Percentiles rank a stretch among this genome's conserved stretches.
Evolutionary conservation across 495 filamentous ascomycete genomes (phyloP).

Genomic region (Aspergillus conjunctus): DNA sequence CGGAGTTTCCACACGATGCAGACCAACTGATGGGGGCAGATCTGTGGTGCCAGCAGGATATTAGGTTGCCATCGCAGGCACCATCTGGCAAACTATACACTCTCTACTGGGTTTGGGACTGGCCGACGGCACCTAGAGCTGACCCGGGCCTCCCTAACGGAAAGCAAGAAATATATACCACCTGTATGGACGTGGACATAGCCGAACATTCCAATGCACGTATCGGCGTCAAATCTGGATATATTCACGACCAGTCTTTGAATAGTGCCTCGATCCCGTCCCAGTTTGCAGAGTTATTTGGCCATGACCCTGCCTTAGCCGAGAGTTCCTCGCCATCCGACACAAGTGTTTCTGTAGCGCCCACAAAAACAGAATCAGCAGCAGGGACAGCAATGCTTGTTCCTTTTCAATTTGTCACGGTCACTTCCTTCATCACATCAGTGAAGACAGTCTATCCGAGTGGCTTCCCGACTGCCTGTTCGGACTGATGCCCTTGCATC

Average conservation of each 20-base stretch:
- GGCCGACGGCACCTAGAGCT: constrained; percentile 59
- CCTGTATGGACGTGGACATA: constrained; percentile 77
- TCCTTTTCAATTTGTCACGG: constrained; percentile 5
- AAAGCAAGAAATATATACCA: constrained; percentile 75
- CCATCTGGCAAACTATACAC: constrained; percentile 61
- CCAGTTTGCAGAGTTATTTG: constrained; percentile 36
- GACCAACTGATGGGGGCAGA: constrained; percentile 50
- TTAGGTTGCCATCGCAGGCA: constrained; percentile 64
- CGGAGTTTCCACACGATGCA: constrained; percentile 48
- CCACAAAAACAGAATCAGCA: neutral
- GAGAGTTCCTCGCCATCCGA: neutral
- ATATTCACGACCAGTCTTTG: constrained; percentile 38
- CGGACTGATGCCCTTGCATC: neutral
- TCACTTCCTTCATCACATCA: constrained; percentile 30
- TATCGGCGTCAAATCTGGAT: constrained; percentile 19
- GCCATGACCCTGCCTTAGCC: neutral
- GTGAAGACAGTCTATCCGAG: constrained; percentile 17
- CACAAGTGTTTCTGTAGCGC: neutral
- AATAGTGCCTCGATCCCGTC: constrained; percentile 41
- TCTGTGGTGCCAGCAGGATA: constrained; percentile 76
- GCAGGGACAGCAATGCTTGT: constrained; percentile 2
- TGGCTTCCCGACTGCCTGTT: constrained; percentile 16
- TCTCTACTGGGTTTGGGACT: constrained; percentile 93
- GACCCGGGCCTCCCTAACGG: constrained; percentile 52
- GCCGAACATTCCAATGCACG: constrained; percentile 32